Evolutionary conservation across 2,329 filamentous ascomycete species (phyloP).

Genomic region (Cercospora sesami): DNA sequence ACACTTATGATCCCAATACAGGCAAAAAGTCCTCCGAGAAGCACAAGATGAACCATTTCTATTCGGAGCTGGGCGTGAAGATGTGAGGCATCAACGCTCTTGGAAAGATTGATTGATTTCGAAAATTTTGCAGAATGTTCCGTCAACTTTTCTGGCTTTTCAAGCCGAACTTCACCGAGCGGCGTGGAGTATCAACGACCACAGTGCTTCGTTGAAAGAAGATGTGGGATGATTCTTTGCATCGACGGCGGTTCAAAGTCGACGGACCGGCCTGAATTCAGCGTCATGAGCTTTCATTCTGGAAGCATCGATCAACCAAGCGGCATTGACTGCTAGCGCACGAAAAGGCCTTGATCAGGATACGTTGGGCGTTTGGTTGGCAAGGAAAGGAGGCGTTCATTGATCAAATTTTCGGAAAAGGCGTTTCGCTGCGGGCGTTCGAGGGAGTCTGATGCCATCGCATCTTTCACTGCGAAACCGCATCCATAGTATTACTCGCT

Average conservation of each 20-base stretch:
- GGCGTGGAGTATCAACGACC: background rate
- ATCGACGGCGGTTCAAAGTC: background rate
- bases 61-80: slow-evolving; percentile 56
- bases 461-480: too few relatives aligned
- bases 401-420: background rate
- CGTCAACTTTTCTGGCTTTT: too few relatives aligned
- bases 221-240: background rate
- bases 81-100: slow-evolving; percentile 17
- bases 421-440: too few relatives aligned
- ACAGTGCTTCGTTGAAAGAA: too few relatives aligned
- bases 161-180: background rate
- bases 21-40: slow-evolving; percentile 70
- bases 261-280: too few relatives aligned
- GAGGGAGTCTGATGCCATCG: too few relatives aligned
- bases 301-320: background rate
- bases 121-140: too few relatives aligned
- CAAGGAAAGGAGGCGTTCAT: background rate
- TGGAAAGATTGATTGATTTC: background rate
- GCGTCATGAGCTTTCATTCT: background rate
- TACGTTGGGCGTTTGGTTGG: too few relatives aligned
- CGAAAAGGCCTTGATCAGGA: background rate
- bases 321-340: background rate
- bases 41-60: slow-evolving; percentile 64
- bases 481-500: too few relatives aligned
- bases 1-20: slow-evolving; percentile 76